A percentile compares a stretch with the other conserved stretches of the same genome.
These are phyloP conservation scores for Sphaerulina musiva DNA, from an alignment of 2,329 filamentous ascomycete species.

Conservation along the genomic window DNA sequence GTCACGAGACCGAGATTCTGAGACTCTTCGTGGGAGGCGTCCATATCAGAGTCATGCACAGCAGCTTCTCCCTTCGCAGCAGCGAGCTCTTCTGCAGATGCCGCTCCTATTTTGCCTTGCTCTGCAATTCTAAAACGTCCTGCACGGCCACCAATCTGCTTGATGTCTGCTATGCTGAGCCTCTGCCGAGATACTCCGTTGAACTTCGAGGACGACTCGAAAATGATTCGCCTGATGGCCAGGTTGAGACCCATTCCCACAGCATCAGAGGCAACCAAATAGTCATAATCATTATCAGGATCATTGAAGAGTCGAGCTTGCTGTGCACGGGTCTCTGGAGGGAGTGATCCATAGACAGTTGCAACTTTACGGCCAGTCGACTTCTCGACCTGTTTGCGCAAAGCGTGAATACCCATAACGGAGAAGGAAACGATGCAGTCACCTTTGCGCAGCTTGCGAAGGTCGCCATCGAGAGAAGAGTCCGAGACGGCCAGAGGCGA, in stretches of 20 bases:
- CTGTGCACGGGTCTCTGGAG: slow-evolving; percentile 84
- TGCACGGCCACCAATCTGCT: slow-evolving; percentile 90
- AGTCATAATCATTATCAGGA: slow-evolving; percentile 91
- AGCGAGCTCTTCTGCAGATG: slow-evolving; percentile 24
- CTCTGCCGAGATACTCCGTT: slow-evolving; percentile 53
- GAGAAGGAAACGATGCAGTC: slow-evolving; percentile 88
- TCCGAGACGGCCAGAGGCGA: slow-evolving; percentile 66
- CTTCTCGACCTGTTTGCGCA: slow-evolving; percentile 72
- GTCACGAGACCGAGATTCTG: slow-evolving; percentile 62
- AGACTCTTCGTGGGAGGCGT: slow-evolving; percentile 7
- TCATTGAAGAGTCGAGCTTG: slow-evolving; percentile 94
- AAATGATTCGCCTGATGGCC: slow-evolving; percentile 79
- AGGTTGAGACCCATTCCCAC: slow-evolving; percentile 97
- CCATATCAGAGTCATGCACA: background rate
- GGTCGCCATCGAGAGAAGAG: slow-evolving; percentile 56
- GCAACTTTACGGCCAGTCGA: slow-evolving; percentile 73
- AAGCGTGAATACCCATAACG: slow-evolving; percentile 68
- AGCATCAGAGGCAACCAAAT: slow-evolving; percentile 85
- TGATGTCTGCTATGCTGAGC: slow-evolving; percentile 70
- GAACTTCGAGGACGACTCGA: slow-evolving; percentile 70
- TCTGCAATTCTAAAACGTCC: slow-evolving; percentile 74
- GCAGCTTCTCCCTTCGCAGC: slow-evolving; percentile 24
- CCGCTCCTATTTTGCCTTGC: slow-evolving; percentile 37
- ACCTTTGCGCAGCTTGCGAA: slow-evolving; percentile 69
- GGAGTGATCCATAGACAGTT: slow-evolving; percentile 85